phyloP scores from a whole-genome alignment of 768 basidiomycete species.

The Tylopilus balloui region DNA sequence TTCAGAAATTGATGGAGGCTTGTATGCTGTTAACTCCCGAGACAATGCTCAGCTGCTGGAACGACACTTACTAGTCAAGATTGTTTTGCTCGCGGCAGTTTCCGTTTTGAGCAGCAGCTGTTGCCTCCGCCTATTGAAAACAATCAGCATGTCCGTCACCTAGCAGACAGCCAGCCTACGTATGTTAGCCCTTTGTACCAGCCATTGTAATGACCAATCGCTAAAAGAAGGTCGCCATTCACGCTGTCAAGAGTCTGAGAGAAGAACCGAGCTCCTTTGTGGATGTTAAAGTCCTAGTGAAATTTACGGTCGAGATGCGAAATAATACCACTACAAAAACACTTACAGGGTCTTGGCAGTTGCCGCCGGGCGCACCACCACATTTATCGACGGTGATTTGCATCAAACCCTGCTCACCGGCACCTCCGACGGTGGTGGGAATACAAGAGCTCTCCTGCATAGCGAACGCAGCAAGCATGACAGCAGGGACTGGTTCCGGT shows the following conservation, averaged over 20 bases:
- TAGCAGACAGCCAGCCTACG: slow-evolving; percentile 34
- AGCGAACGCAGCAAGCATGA: slow-evolving; percentile 80
- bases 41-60: background rate
- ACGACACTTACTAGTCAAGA: slow-evolving; percentile 68
- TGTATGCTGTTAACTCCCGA: slow-evolving; percentile 2
- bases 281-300: slow-evolving; percentile 64
- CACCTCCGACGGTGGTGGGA: slow-evolving; percentile 60
- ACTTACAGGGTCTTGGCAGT: slow-evolving; percentile 40
- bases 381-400: slow-evolving; percentile 82
- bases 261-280: slow-evolving; percentile 61
- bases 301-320: background rate
- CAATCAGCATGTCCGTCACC: background rate
- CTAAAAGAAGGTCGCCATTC: slow-evolving; percentile 48
- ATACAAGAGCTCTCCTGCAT: slow-evolving; percentile 86
- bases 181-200: slow-evolving; percentile 58
- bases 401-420: slow-evolving; percentile 84
- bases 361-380: slow-evolving; percentile 42
- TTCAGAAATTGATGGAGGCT: slow-evolving; percentile 70
- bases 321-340: background rate
- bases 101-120: slow-evolving; percentile 45
- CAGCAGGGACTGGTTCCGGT: slow-evolving; percentile 52
- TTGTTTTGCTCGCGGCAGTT: slow-evolving; percentile 81
- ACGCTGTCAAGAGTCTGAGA: slow-evolving; percentile 39
- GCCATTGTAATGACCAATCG: slow-evolving; percentile 75
- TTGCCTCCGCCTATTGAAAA: slow-evolving; percentile 44